phyloP scores from a whole-genome alignment of 1,139 yeast species.

The Suhomyces ambrosiae region DNA sequence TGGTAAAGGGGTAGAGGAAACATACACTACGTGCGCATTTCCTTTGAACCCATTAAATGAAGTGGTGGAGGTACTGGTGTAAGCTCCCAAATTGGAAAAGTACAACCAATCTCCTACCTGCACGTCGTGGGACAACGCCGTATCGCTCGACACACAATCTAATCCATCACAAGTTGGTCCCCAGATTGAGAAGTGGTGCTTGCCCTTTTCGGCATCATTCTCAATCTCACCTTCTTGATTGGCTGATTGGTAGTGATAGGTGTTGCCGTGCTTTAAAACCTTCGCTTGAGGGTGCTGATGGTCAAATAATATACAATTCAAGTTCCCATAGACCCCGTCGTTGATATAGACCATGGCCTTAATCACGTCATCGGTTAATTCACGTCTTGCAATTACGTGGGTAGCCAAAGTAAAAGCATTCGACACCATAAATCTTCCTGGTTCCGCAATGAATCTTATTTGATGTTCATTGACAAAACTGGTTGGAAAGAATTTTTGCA shows the following conservation, averaged over 20 bases:
- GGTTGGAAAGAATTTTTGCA: conserved; percentile 60
- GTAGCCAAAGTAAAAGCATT: conserved; percentile 84
- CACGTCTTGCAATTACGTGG: conserved; percentile 82
- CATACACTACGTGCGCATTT: conserved; percentile 61
- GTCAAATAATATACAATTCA: conserved; percentile 91
- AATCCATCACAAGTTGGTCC: conserved; percentile 99
- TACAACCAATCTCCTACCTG: conserved; percentile 91
- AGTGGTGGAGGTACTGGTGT: conserved; percentile 88
- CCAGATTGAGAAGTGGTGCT: conserved; percentile 72
- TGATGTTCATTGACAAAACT: conserved; percentile 30
- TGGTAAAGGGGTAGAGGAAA: too few relatives aligned
- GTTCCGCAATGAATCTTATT: conserved; percentile 80
- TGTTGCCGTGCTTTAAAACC: conserved; percentile 58
- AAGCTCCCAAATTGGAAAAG: conserved; percentile 88
- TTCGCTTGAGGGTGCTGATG: conserved; percentile 80
- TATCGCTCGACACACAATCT: conserved; percentile 70
- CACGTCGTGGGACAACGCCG: conserved; percentile 59
- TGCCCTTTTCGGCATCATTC: conserved; percentile 22
- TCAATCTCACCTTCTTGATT: conserved; percentile 21
- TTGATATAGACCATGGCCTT: conserved; percentile 70
- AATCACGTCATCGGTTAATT: conserved; percentile 40
- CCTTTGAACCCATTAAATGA: conserved; percentile 83
- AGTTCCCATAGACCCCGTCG: conserved; percentile 94
- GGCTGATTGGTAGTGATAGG: conserved; percentile 45
- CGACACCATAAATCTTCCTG: conserved; percentile 90